Conservation (phyloP, 768 basidiomycete species). For the Boletus coccyginus region DNA sequence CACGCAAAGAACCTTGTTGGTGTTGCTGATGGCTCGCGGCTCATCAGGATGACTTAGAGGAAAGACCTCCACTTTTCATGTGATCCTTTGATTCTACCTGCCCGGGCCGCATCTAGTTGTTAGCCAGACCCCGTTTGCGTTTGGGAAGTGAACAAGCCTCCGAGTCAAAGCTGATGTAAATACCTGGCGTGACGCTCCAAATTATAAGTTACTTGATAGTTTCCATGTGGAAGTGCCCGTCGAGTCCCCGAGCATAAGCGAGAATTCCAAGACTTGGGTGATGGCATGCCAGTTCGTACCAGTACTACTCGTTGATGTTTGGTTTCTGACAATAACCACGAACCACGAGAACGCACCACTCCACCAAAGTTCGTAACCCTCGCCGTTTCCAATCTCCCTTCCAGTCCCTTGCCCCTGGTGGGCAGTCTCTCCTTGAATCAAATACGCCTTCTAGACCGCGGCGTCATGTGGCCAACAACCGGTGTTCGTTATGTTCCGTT, state of each 20-base stretch:
- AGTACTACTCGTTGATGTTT: background rate
- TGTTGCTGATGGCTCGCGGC: constrained; percentile 68
- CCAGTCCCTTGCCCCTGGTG: constrained; percentile 5
- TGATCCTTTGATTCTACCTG: background rate
- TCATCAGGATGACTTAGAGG: constrained; percentile 59
- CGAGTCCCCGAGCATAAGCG: background rate
- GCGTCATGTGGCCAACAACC: constrained; percentile 16
- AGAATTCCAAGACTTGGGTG: background rate
- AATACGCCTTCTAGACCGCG: background rate
- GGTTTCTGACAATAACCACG: background rate
- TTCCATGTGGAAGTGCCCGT: background rate
- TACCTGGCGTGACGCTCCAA: too few relatives aligned
- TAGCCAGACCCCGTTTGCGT: too few relatives aligned
- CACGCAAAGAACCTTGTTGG: constrained; percentile 49
- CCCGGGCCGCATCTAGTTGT: background rate
- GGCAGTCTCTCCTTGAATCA: background rate
- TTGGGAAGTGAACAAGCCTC: too few relatives aligned
- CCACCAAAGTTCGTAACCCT: background rate
- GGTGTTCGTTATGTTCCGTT: constrained; percentile 11
- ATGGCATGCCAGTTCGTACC: too few relatives aligned
- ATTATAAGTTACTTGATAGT: too few relatives aligned
- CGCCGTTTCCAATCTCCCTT: background rate
- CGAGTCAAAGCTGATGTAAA: too few relatives aligned
- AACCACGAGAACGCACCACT: background rate
- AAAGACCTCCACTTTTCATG: background rate